Evolutionary conservation across 345 rosid species (phyloP).

Genomic region (Durio zibethinus): DNA sequence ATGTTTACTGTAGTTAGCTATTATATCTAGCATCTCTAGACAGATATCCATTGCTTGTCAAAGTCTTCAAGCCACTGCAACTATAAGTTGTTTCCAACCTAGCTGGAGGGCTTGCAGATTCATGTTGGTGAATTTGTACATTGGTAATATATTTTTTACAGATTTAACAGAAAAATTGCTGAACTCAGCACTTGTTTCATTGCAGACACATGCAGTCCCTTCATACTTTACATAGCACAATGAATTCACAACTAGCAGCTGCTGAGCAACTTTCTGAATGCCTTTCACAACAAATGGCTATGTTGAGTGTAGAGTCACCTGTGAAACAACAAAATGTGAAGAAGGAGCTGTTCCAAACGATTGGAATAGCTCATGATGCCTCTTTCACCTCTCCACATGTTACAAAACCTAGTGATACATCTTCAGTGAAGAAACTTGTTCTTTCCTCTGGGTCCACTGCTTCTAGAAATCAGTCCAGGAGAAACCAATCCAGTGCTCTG

Average conservation of each 20-base stretch:
- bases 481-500: slow-evolving; percentile 50
- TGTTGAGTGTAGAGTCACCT: slow-evolving; percentile 69
- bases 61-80: background rate
- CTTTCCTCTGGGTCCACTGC: slow-evolving; percentile 56
- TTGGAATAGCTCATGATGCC: slow-evolving; percentile 77
- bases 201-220: slow-evolving; percentile 68
- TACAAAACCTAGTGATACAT: slow-evolving; percentile 35
- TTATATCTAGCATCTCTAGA: background rate
- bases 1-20: slow-evolving; percentile 10
- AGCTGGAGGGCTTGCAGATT: slow-evolving; percentile 1
- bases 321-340: slow-evolving; percentile 55
- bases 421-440: slow-evolving; percentile 41
- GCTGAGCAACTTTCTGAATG: slow-evolving; percentile 85
- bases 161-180: slow-evolving; percentile 7
- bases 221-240: slow-evolving; percentile 69
- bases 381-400: slow-evolving; percentile 73
- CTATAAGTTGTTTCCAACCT: slow-evolving; percentile 3
- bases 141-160: background rate
- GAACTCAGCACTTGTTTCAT: slow-evolving; percentile 21
- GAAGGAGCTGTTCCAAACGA: slow-evolving; percentile 81
- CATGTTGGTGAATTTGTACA: slow-evolving; percentile 4
- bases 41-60: background rate
- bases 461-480: slow-evolving; percentile 51
- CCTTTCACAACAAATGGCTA: slow-evolving; percentile 82
- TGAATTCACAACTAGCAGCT: slow-evolving; percentile 73